Base-by-base conservation (phyloP, 1,284 basidiomycete species). In the Pseudozyma sp. region DNA sequence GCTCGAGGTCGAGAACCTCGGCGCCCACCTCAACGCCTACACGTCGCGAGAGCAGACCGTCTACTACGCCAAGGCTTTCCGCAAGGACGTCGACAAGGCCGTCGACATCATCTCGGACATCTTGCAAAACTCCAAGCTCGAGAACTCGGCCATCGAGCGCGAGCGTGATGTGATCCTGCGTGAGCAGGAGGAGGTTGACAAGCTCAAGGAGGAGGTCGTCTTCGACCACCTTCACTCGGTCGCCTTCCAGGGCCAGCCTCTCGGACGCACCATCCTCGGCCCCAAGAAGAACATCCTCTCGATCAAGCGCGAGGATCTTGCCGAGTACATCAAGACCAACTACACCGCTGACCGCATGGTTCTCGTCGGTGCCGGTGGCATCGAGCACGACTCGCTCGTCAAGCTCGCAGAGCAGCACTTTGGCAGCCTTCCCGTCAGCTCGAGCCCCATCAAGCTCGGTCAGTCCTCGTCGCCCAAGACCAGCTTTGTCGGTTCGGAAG, bases 261-360 rank as follows among this genome's bases (percentile, higher is more conserved):
- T 99, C 58, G 97, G 97, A 55, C 92, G 94, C 81, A 98, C 96
- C 79, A 99, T 99, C 86, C 92, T 99, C 65, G 97, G 96, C 33
- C 95, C 96, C 63, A 95, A 95, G 87, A 89, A 90, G 79, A 97
- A 97, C 88, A 98, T 99, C 84, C 89, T 96, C 76, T 97, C 96
- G 62, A 96, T 99, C 88, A 90, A 91, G 86, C 92, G 92, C 57
- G 90, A 93, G 78, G 94, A 99, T 86, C 90, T 99, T 54, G 86
- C 89, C 40, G 88, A 88, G 53, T 99, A 99, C 88, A 98, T 99
- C 88, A 90, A 94, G 86, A 94, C 92, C 81, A 98, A 99, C 89
- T 99, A 99, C 88, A 95, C 94, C 55, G 92, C 96, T 61, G 96
- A 99, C 88, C 93, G 94, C 77, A 98, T 99, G 94, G 94, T 97